Evolutionary conservation across 176 grass and related monocot genomes (phyloP), one percentile per base, ranked within the genome.

Genomic region (Zoysia pacifica): DNA sequence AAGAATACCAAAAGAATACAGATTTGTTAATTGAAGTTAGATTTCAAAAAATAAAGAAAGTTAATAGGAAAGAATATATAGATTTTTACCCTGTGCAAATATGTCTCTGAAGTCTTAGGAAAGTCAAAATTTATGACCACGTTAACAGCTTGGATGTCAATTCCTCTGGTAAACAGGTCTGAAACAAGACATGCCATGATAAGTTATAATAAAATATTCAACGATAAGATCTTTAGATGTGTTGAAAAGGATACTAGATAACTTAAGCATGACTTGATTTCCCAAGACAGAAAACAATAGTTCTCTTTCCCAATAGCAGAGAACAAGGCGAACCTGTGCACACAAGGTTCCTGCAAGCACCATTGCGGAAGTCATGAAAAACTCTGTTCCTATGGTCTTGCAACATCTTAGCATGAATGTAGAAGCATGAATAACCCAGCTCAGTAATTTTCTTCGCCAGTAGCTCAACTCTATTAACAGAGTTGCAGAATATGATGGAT

Each of bases 81-180:
- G 8, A 55, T 19, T 18, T 43, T 84, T 89, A 97, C 94, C 86
- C 94, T 91, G 72, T 97, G 94, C 61, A 97, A 87, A 85, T 97
- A 97, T 69, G 94, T 97, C 74, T 97, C 94, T 2, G 94, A 79
- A 20, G 88, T 97, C 67, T 89, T 97, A 9, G 94, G 94, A 66
- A 97, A 97, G 80, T 97, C 94, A 89, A 97, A 97, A 72, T 97
- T 97, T 68, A 97, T 91, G 55, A 97, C 94, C 78, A 97, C 94
- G 87, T 97, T 97, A 53, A 97, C 94, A 70, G 94, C 94, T 77
- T 97, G 94, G 54, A 97, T 97, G 74, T 97, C 93, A 84, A 97
- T 97, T 61, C 93, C 93, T 82, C 93, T 93, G n/a, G 94, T 97
- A 74, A 97, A 97, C 6, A 97, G 91, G 89, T 97, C 94, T 97